Base-by-base conservation (phyloP, 2,329 filamentous ascomycete species). In the Sphaerulina vaccinii region DNA sequence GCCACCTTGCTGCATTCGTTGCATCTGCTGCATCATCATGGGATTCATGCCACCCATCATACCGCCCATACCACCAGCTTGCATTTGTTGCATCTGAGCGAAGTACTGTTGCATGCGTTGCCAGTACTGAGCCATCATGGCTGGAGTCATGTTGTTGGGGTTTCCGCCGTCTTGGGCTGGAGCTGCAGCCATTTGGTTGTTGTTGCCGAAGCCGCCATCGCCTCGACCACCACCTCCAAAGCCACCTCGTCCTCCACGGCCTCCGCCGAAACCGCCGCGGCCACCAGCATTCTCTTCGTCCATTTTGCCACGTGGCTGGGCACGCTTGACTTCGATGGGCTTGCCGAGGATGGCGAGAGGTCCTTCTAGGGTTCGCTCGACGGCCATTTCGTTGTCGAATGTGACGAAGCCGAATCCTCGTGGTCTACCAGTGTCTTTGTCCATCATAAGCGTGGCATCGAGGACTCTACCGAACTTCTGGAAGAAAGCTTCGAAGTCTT, bases 401-500 rank as follows among this genome's bases (percentile, higher is more conserved):
- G 93, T 99, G 47, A 99, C 93, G 70, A 99, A 99, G 11, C 93
- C 93, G 66, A 99, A 99, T 1, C 93, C 93, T 67, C 93, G 82
- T 2, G 93, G 93, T 35, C 93, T 84, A n/a, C 93, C 93, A 1
- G 93, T 99, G 70, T 99, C 93, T 73, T 99, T 99, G 71, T 99
- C 93, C 85, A 99, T 99, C 93, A 99, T 99, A 2, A 99, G 83
- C 0, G 93, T 99, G 1, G 93, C 93, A 73, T 99, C 93, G 33
- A 99, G 86, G 16, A 99, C 93, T 55, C 92, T 86, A 22, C 93
- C 93, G 65, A 97, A 99, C 66, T 96, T 89, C 66, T 88, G 90
- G 74, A 99, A 99, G 73, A 96, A 99, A 54, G 93, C 86, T 67
- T 90, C 90, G 70, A 99, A 99, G 68, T 97, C 90, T 56, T 91